Evolutionary conservation across 225 moss, liverwort and hornwort species (phyloP), one percentile per base, ranked within the genome.

Genomic region (Climacium dendroides): DNA sequence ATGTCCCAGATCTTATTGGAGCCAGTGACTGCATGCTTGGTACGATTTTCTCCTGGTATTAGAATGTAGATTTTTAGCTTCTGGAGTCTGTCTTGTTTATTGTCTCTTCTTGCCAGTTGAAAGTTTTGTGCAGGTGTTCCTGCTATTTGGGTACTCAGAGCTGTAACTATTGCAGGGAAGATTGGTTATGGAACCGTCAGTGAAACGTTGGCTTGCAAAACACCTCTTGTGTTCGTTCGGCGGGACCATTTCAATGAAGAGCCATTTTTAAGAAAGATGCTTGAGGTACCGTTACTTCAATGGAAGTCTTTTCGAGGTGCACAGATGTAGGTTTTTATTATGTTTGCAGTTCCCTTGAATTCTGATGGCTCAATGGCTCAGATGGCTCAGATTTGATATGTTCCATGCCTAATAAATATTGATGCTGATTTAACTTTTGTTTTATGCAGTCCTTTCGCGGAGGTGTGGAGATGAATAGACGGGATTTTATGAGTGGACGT

Each of bases 11-110:
- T 91, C 94, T 96, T 72, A 94, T 96, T 86, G 96, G 91, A 74
- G 96, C 95, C 58, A 98, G 97, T 94, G 97, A 97, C 88, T 96
- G 97, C 93, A 96, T 97, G 95, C 93, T 97, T 84, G 97, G 96
- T 94, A 88, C 80, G 93, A 48, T 83, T 52, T 82, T 69, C 35
- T 74, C 50, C 69, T 63, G 48, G 34, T 34, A 28, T 63, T 22
- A 9, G 22, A 47, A 55, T 55, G n/a, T 73, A 63, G 71, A 79
- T 61, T 60, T 82, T 41, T 58, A 29, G 65, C 82, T 29, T 50
- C 58, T 78, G 25, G 45, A 74, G 37, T n/a, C 52, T 18, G 55
- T 82, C 67, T 75, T 83, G 55, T 81, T 64, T 71, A 47, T 50
- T 85, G 55, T 85, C 39, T 77, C 77, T 75, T 89, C 74, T 83